Base-by-base conservation (phyloP, 129 eudicot species). In the Lactuca sativa region DNA sequence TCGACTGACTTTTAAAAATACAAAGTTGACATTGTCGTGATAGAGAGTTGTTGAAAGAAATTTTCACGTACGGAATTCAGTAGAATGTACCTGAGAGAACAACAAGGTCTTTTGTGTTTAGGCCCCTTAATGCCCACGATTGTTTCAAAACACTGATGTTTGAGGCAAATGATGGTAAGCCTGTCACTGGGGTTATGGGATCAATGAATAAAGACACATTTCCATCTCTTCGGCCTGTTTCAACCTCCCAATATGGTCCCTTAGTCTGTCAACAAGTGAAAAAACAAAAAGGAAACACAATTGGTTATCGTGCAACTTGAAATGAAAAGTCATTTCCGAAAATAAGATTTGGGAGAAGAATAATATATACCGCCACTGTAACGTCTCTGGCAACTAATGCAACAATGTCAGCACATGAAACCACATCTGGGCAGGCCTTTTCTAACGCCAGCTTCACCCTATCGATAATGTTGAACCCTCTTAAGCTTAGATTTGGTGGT, bases 171-270 rank as follows among this genome's bases (percentile, higher is more conserved):
- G 85, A 72, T 66, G 79, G 78, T 60, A 90, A 62, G 41, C 85
- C 77, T 4, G 55, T 14, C n/a, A 77, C 44, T 12, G 87, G 75
- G 51, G 12, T 53, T 69, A 11, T 7, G 5, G 75, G 81, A 7
- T 76, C 91, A 12, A 64, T 76, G 7, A 30, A 3, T 18, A 67
- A 14, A 31, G 95, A 86, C 16, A 86, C 85, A 0, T 30, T 73
- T 47, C 97, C 97, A 56, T 90, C 97, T 72, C 89, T 81, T 77
- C 97, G 77, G 34, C 97, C 95, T 1, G 86, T 82, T 32, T 80
- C 89, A 3, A 90, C 95, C 16, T 69, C 47, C 91, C 90, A 90
- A 18, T 6, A 66, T 49, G 87, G 86, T 36, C 97, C 97, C 10
- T 73, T 79, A 3, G 76, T 74, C 95, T 90, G 63, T 64, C 5